A percentile compares a stretch with the other conserved stretches of the same genome.
Evolutionary conservation across 2,329 filamentous ascomycete genomes (phyloP).

Genomic region (Akanthomyces uredinophilus): DNA sequence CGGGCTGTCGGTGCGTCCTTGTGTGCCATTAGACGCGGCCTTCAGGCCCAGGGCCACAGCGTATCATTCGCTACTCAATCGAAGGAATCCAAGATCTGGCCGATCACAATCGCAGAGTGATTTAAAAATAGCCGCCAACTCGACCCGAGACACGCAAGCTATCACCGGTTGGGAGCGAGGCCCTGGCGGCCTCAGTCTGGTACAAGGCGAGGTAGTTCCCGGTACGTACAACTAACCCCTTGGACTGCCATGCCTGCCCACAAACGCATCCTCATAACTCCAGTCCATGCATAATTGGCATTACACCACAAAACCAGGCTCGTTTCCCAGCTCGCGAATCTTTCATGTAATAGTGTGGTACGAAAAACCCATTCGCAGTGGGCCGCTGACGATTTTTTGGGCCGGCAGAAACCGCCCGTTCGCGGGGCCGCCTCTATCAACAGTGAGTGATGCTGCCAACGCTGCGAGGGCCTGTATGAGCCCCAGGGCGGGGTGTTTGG

Average conservation of each 20-base stretch:
- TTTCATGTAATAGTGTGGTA: constrained; percentile 15
- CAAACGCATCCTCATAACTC: background rate
- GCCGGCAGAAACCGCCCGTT: constrained; percentile 18
- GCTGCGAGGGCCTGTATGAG: background rate
- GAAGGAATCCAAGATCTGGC: background rate
- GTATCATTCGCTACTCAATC: background rate
- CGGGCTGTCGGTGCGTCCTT: background rate
- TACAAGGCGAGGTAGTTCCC: no score
- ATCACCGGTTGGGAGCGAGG: no score
- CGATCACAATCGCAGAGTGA: background rate
- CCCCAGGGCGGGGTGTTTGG: constrained; percentile 1
- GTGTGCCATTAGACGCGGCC: background rate
- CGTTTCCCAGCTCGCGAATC: background rate
- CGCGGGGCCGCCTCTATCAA: constrained; percentile 2
- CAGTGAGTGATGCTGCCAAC: background rate
- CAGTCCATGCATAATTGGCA: background rate
- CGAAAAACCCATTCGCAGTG: constrained; percentile 9
- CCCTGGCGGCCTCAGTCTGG: no score
- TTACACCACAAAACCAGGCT: constrained; percentile 1
- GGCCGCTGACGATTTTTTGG: constrained; percentile 15
- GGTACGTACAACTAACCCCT: no score
- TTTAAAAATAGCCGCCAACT: background rate
- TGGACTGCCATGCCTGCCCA: no score
- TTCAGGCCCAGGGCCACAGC: no score
- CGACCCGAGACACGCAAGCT: background rate